Evolutionary conservation across 1,139 yeast species (phyloP), one percentile per base, ranked within the genome.

Genomic region (Zygoascus hellenicus): DNA sequence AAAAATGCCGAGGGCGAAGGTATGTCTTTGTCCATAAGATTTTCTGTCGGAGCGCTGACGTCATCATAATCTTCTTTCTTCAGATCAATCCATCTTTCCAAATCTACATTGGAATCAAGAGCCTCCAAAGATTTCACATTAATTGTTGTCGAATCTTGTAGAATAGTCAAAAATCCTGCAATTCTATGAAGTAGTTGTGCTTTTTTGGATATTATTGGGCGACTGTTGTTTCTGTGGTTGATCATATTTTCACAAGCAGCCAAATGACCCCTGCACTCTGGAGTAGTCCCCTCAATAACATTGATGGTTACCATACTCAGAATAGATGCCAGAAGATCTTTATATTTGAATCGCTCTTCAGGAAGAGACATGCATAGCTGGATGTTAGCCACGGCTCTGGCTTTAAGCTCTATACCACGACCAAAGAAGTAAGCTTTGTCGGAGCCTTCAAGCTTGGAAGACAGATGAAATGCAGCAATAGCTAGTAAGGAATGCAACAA

Each of bases 241-340:
- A 88, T 83, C 44, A 86, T 83, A 50, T 76, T 76, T 51, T 87
- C 92, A 68, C 95, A 85, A 60, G 89, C 80, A 46, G 80, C 76
- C 48, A 88, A 71, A 64, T 87, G 86, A 50, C 80, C 75, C 52
- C 80, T 80, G 57, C 95, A 86, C 56, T 86, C 95, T 51, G 83
- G 83, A 94, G 85, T 86, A 1, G 94, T 83, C 1, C 96, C 96
- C 86, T 95, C 84, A 7, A 86, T 92, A 48, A 86, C 81, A 66
- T 88, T 96, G 48, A 88, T 87, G 17, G 90, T 81, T 44, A 83
- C 86, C 95, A 88, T 86, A 2, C 94, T 81, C 67, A 88, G 73
- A 16, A 87, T 82, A 0, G 95, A 94, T 45, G 89, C 84, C 33
- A 88, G 66, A 5, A 87, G 86, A 61, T 88, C 96, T 61, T 88